A percentile compares a stretch with the other conserved stretches of the same genome.
These are phyloP conservation scores for Dalbergia oliveri DNA, from an alignment of 306 rosid species.

Conservation along the genomic window DNA sequence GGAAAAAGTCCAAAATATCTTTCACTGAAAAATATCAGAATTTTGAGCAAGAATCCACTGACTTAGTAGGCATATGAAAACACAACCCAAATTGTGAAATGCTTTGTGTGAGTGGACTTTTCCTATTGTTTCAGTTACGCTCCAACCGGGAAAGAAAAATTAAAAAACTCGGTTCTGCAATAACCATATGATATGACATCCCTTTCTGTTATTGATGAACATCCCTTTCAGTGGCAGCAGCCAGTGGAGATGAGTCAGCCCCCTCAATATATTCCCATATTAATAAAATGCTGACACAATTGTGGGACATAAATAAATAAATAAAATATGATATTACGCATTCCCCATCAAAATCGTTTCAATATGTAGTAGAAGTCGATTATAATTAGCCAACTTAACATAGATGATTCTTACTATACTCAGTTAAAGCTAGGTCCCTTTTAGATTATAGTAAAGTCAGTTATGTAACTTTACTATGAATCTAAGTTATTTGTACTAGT, in stretches of 20 bases:
- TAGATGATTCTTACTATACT: too few species aligned
- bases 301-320: too few species aligned
- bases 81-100: not conserved
- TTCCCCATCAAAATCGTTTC: too few species aligned
- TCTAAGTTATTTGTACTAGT: too few species aligned
- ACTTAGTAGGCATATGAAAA: not conserved
- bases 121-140: conserved; percentile 41
- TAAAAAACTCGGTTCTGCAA: not conserved
- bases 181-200: conserved; percentile 9
- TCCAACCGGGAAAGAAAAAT: conserved; percentile 35
- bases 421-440: too few species aligned
- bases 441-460: too few species aligned
- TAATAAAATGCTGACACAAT: not conserved
- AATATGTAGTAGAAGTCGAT: too few species aligned
- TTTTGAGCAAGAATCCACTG: conserved; percentile 41
- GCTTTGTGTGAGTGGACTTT: conserved; percentile 27
- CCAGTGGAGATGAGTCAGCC: not conserved
- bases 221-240: not conserved
- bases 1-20: not conserved
- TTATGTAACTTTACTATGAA: too few species aligned
- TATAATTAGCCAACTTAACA: too few species aligned
- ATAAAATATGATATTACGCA: too few species aligned
- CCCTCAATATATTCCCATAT: not conserved
- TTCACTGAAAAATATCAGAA: not conserved
- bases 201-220: not conserved